Evolutionary conservation across 2,329 filamentous ascomycete genomes (phyloP).

Genomic region (Fusarium sp.): DNA sequence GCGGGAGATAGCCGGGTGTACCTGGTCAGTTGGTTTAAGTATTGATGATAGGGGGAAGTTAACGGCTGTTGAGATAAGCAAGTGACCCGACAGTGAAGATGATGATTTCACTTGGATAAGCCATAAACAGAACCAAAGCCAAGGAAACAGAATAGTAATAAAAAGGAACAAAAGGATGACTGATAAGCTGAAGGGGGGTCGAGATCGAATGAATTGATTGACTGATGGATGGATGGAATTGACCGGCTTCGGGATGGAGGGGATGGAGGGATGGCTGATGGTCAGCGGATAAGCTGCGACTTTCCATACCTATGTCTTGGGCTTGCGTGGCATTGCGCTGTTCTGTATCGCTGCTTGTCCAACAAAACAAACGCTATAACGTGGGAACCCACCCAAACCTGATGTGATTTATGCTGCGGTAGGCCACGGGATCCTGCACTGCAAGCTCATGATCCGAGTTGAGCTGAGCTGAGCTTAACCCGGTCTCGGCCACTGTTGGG

Average conservation of each 20-base stretch:
- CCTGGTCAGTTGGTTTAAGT: conserved; percentile 7
- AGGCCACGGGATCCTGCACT: conserved; percentile 26
- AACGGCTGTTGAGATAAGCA: conserved; percentile 20
- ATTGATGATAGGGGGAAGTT: conserved; percentile 19
- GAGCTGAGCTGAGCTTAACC: conserved; percentile 27
- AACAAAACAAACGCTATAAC: conserved; percentile 5
- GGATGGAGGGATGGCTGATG: conserved; percentile 26
- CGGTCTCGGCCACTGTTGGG: conserved; percentile 20
- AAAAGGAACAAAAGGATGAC: background rate
- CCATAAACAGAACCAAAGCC: background rate
- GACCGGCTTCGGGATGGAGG: conserved; percentile 34
- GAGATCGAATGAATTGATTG: conserved; percentile 9
- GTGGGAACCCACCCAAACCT: conserved; percentile 12
- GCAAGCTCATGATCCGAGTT: conserved; percentile 15
- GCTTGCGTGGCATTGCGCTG: conserved; percentile 6
- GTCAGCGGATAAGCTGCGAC: conserved; percentile 33
- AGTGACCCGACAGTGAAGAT: background rate
- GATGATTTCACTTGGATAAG: conserved; percentile 7
- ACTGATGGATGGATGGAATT: conserved; percentile 21
- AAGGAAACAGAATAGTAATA: conserved; percentile 5
- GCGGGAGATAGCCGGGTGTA: conserved; percentile 18
- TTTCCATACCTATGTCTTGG: conserved; percentile 9
- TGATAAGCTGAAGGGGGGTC: conserved; percentile 27
- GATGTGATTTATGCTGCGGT: conserved; percentile 30
- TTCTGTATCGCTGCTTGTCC: conserved; percentile 3